Base-by-base conservation (phyloP, 2,329 filamentous ascomycete species). In the Penicillium sp. region DNA sequence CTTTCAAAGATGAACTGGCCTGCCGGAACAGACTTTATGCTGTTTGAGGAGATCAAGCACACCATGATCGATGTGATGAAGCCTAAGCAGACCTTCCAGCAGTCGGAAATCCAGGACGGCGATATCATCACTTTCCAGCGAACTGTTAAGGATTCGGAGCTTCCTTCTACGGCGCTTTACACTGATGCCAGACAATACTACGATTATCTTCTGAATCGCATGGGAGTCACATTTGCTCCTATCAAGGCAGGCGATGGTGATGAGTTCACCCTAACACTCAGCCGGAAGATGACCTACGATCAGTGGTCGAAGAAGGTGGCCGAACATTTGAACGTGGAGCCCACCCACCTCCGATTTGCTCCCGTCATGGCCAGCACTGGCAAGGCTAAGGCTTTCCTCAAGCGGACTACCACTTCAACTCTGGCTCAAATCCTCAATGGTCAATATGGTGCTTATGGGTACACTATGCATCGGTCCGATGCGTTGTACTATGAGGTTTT, bases 41-140 rank as follows among this genome's bases (percentile, higher is more conserved):
- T 99, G 25, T 98, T 89, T 80, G 95, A 99, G 84, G 95, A 99
- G 81, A 98, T 99, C 79, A 99, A 98, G 79, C 93, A 93, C 55
- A 91, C 88, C 62, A 98, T 98, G 93, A 97, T 99, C 67, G 96
- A 99, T 73, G 84, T 86, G 6, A 89, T 99, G 82, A 98, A 97
- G 78, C 85, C 89, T 0, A 98, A 97, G 79, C 88, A 92, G 72
- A 92, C 93, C 0, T 84, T 99, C 61, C 91, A 93, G 67, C 88
- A 91, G 61, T 95, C 95, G 1, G 96, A 99, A 75, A 90, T 99
- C 26, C 94, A 98, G 74, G 94, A 99, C 70, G 95, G 95, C 52
- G 95, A 99, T 73, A 96, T 99, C 68, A 87, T 99, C 59, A 97
- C 93, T 73, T 97, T 98, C 79, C 95, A 99, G 75, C 86, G 86